Percentiles rank a stretch among this genome's conserved stretches.
Conservation (phyloP, 306 rosid genomes). For the Pachyrhizus erosus region DNA sequence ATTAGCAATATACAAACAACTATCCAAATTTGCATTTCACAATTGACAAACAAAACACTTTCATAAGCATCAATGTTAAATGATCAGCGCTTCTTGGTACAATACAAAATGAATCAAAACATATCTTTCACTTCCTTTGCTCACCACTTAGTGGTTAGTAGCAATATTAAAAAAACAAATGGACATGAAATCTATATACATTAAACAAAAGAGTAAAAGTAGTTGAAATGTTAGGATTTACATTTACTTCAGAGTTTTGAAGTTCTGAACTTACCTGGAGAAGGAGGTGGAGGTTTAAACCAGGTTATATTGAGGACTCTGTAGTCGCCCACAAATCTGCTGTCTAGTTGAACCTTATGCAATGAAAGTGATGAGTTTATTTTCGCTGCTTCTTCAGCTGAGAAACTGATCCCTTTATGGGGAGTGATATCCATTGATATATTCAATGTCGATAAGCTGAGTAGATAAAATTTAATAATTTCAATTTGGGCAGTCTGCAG, state of each 20-base stretch:
- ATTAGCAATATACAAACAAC: constrained; percentile 3
- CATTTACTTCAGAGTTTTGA: constrained; percentile 21
- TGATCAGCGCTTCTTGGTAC: not conserved
- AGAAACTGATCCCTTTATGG: constrained; percentile 71
- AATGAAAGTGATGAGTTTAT: constrained; percentile 74
- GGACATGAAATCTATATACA: constrained; percentile 8
- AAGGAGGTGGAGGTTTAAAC: constrained; percentile 79
- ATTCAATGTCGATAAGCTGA: constrained; percentile 66
- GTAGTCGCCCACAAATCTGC: constrained; percentile 80
- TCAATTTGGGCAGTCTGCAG: constrained; percentile 72
- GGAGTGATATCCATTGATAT: constrained; percentile 95
- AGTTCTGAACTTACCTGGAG: constrained; percentile 64
- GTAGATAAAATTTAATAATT: constrained; percentile 78
- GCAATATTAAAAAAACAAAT: constrained; percentile 28
- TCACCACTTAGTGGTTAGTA: not conserved
- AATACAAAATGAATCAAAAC: constrained; percentile 20
- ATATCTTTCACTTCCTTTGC: constrained; percentile 16
- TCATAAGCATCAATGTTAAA: constrained; percentile 5
- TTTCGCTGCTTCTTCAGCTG: constrained; percentile 63
- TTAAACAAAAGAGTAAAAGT: not conserved
- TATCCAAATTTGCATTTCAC: constrained; percentile 15
- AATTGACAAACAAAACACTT: not conserved
- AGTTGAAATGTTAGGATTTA: not conserved
- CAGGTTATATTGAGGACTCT: constrained; percentile 82
- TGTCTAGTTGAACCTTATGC: constrained; percentile 74